These are phyloP conservation scores for Vachellia pachyceras DNA, from an alignment of 306 rosid species.

Conservation along the genomic window DNA sequence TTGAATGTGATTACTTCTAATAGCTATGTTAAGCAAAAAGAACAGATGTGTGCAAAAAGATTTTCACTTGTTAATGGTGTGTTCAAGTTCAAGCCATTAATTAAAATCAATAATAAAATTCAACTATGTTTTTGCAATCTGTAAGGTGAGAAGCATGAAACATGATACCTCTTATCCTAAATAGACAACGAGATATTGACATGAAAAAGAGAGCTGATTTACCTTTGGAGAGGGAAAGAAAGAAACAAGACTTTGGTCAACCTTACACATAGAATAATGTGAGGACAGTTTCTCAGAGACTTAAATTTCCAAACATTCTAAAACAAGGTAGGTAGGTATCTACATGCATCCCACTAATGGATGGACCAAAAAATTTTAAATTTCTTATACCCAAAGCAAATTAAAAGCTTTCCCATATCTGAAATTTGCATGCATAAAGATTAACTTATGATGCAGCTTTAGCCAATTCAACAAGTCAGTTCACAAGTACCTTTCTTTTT, in stretches of 20 bases:
- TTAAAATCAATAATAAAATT: no score
- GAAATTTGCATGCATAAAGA: conserved; percentile 3
- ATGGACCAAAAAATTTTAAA: background rate
- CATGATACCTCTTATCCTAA: background rate
- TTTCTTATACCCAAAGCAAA: background rate
- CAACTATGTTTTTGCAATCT: no score
- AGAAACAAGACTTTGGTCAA: conserved; percentile 24
- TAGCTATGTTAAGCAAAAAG: no score
- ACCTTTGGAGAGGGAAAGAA: conserved; percentile 38
- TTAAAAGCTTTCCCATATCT: background rate
- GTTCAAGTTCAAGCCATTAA: conserved; percentile 44
- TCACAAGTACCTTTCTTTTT: conserved; percentile 7
- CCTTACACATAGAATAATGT: conserved; percentile 31
- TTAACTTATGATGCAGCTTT: conserved; percentile 26
- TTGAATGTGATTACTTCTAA: no score
- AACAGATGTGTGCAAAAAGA: no score
- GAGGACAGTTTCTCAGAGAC: conserved; percentile 38
- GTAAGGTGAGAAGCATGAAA: background rate
- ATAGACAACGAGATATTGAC: background rate
- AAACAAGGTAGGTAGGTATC: conserved; percentile 5
- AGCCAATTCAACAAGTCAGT: conserved; percentile 9
- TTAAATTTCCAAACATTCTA: conserved; percentile 28
- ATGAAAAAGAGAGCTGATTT: conserved; percentile 48
- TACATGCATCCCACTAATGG: background rate
- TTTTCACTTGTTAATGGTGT: background rate